Evolutionary conservation across 352 stramenopile genomes (phyloP), one percentile per base, ranked within the genome.

Genomic region (Globisporangium alternatum): DNA sequence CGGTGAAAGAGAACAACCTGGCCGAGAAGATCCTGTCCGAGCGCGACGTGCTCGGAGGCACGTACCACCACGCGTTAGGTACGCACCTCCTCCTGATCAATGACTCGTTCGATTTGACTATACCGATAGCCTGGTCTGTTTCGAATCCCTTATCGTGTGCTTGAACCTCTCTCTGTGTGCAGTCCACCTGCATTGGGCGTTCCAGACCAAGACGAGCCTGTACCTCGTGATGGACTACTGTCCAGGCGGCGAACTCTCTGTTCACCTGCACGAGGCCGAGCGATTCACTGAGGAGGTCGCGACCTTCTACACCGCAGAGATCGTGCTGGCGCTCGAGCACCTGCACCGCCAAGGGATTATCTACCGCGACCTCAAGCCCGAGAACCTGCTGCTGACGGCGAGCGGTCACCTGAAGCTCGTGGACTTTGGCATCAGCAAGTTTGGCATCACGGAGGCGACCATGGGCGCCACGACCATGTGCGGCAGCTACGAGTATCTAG

Each of bases 151-250:
- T 21, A 15, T 41, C 41, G 1, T 7, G 5, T 35, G 2, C 37
- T 63, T 17, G 56, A 17, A 28, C 22, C 56, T 13, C n/a, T 61
- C 17, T 3, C 63, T 37, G 44, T 2, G n/a, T 57, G 8, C 43
- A 88, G 83, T 90, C n/a, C 80, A 90, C 52, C 51, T 95, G 44
- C 73, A 89, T 58, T 95, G 81, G 74, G 86, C 86, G 25, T 93
- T 95, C 68, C 86, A 95, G 64, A 87, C 78, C 6, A 69, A 72
- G 21, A 68, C 43, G 6, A 83, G 67, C 33, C 63, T 94, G 45
- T 91, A 89, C 49, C 76, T 92, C 47, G 86, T 93, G 10, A 91
- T 93, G 83, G 86, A 94, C 44, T 94, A 92, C 48, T 92, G 82
- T 66, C 79, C 84, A 0, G 86, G 86, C 10, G 86, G 86, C 10